phyloP scores from a whole-genome alignment of 306 rosid species.

The Abrus pulchellus region DNA sequence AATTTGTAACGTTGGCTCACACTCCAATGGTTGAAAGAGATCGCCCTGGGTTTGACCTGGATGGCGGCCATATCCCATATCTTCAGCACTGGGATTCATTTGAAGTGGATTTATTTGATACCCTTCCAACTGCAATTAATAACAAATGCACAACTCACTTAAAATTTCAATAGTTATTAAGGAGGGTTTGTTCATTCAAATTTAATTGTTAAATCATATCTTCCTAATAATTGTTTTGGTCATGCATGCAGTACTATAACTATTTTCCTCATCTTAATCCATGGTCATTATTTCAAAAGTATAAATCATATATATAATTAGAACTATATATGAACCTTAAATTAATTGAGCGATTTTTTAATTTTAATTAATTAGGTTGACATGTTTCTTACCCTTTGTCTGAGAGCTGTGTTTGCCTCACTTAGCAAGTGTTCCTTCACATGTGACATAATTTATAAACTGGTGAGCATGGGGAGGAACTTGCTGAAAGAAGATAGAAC shows the following conservation, averaged over 20 bases:
- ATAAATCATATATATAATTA: neutral
- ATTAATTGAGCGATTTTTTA: neutral
- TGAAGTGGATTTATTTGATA: conserved; percentile 73
- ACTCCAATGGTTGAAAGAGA: conserved; percentile 76
- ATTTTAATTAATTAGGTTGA: neutral
- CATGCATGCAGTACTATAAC: conserved; percentile 2
- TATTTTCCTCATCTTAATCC: neutral
- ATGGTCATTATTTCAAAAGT: neutral
- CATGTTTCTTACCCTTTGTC: conserved; percentile 70
- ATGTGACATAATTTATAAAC: neutral
- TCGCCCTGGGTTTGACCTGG: conserved; percentile 63
- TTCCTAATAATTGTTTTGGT: neutral
- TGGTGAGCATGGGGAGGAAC: neutral
- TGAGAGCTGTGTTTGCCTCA: conserved; percentile 74
- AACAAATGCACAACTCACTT: conserved; percentile 13
- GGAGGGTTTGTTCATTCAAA: neutral
- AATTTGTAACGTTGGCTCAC: conserved; percentile 86
- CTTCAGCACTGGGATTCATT: conserved; percentile 67
- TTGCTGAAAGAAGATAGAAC: neutral
- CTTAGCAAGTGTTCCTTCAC: conserved; percentile 73
- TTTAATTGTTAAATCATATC: neutral
- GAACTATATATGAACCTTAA: neutral
- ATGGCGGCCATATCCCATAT: conserved; percentile 72
- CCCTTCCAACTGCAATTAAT: conserved; percentile 70
- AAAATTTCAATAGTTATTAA: neutral